phyloP scores from a whole-genome alignment of 441 rosid genomes.

The Euphorbia corollata region DNA sequence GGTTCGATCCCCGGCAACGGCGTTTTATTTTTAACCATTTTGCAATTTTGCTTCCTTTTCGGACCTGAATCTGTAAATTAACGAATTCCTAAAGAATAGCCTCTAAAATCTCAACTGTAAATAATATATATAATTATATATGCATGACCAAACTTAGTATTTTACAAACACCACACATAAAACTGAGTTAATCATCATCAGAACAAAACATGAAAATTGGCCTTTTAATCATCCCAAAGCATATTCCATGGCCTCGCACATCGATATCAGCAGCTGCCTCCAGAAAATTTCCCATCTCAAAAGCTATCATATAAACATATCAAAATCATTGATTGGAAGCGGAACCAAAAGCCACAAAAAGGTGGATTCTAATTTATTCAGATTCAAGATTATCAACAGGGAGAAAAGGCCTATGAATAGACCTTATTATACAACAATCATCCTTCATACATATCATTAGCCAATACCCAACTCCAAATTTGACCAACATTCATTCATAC shows the following conservation, averaged over 20 bases:
- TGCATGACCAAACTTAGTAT: neutral
- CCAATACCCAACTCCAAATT: no score
- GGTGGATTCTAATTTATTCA: neutral
- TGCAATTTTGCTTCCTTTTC: neutral
- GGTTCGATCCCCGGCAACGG: constrained; percentile 94
- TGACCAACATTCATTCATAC: neutral
- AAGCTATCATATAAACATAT: neutral
- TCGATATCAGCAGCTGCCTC: neutral
- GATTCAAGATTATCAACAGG: constrained; percentile 12
- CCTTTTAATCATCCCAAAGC: neutral
- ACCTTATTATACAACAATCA: constrained; percentile 25
- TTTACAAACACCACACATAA: neutral
- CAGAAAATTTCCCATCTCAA: neutral
- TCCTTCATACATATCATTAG: no score
- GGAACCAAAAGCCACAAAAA: neutral
- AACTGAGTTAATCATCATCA: neutral
- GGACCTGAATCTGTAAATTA: neutral
- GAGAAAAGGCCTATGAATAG: constrained; percentile 24
- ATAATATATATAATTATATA: neutral
- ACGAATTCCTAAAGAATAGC: neutral
- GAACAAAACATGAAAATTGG: neutral
- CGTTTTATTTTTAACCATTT: constrained; percentile 10
- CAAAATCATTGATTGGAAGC: neutral
- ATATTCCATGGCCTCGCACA: neutral
- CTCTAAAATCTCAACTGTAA: neutral